Percentiles rank a stretch among this genome's conserved stretches.
Evolutionary conservation across 495 filamentous ascomycete species (phyloP).

Genomic region (Xylaria grammica): DNA sequence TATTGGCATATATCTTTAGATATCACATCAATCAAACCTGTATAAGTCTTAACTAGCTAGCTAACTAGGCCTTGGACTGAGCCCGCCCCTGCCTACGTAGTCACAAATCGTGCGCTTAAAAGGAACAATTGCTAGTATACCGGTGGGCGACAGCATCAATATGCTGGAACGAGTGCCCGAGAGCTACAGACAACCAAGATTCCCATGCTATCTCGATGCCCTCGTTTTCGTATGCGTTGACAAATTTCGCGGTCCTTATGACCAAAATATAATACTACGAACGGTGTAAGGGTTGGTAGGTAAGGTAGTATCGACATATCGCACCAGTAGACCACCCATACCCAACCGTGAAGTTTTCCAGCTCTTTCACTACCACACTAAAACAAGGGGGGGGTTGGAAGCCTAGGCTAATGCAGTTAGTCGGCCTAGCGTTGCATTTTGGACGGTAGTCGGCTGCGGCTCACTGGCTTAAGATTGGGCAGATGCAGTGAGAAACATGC

Average conservation of each 20-base stretch:
- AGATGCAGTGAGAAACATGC: slow-evolving; percentile 20
- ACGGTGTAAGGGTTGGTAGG: background rate
- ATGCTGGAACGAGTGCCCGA: no score
- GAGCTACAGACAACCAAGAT: no score
- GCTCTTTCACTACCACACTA: background rate
- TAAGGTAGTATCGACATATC: slow-evolving; percentile 8
- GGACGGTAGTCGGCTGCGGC: slow-evolving; percentile 9
- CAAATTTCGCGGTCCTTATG: background rate
- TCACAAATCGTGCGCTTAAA: background rate
- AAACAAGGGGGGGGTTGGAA: background rate
- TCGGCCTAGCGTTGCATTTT: slow-evolving; percentile 21
- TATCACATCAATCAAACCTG: background rate
- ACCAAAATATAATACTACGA: background rate
- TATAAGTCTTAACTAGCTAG: background rate
- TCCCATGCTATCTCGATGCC: background rate
- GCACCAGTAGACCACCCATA: slow-evolving; percentile 4
- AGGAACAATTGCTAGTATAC: no score
- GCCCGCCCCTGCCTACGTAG: background rate
- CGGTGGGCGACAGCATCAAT: no score
- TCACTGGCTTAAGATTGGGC: slow-evolving; percentile 17
- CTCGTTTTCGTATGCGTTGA: background rate
- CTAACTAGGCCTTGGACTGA: no score
- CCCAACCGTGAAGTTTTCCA: slow-evolving; percentile 1
- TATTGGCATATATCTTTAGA: background rate
- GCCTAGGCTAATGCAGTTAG: slow-evolving; percentile 17